Evolutionary conservation across 2,329 filamentous ascomycete species (phyloP).

Genomic region (Samsoniella hepiali): DNA sequence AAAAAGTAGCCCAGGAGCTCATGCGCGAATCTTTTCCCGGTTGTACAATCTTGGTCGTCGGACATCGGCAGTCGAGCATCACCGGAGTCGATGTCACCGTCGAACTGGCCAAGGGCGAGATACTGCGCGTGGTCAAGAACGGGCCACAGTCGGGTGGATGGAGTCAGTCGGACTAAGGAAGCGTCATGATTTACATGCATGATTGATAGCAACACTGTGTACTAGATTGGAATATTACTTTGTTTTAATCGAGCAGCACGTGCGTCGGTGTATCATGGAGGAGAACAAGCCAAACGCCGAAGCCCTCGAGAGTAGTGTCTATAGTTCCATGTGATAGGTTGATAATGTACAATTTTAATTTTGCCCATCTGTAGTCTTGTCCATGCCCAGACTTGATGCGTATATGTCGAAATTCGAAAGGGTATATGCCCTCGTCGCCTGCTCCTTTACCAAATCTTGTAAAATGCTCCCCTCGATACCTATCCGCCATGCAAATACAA

Average conservation of each 20-base stretch:
- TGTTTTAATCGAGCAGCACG: no score
- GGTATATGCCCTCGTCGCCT: neutral
- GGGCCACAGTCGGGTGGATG: neutral
- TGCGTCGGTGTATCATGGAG: no score
- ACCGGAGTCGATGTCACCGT: neutral
- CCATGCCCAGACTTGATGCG: neutral
- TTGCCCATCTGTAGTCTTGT: no score
- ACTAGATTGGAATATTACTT: no score
- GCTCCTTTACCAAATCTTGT: neutral
- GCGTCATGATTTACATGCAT: neutral
- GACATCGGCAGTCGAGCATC: neutral
- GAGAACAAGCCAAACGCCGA: no score
- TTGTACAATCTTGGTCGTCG: neutral
- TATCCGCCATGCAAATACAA: neutral
- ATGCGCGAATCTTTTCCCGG: neutral
- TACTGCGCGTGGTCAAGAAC: neutral
- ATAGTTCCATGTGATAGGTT: no score
- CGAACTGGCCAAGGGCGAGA: neutral
- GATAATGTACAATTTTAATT: no score
- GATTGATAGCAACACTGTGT: no score
- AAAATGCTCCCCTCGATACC: neutral
- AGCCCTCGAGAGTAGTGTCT: no score
- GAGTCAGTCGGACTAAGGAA: neutral
- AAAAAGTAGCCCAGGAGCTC: neutral
- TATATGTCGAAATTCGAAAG: neutral